phyloP scores from a whole-genome alignment of 345 rosid genomes.

The Salix dunnii region DNA sequence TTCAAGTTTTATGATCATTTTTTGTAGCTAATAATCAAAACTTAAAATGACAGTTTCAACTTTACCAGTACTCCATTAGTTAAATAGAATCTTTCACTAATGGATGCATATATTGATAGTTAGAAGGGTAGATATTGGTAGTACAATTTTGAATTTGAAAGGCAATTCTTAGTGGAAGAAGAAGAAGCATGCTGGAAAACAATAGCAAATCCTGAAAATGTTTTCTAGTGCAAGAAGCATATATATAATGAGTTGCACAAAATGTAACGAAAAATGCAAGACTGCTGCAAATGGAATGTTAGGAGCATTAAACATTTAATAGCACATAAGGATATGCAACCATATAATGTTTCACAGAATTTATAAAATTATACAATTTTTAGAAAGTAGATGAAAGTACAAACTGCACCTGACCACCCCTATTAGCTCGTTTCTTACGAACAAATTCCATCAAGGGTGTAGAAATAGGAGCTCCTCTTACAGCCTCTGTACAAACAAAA shows the following conservation, averaged over 20 bases:
- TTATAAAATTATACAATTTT: neutral
- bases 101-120: neutral
- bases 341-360: neutral
- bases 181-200: neutral
- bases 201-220: neutral
- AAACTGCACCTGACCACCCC: constrained; percentile 22
- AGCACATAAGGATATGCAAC: neutral
- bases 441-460: constrained; percentile 77
- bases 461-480: constrained; percentile 40
- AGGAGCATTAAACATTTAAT: neutral
- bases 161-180: too few relatives aligned
- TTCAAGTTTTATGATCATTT: neutral
- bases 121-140: neutral
- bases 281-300: neutral
- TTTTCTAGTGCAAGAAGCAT: neutral
- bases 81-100: neutral
- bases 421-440: constrained; percentile 57
- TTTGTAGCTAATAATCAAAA: neutral
- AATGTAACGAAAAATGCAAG: neutral
- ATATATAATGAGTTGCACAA: neutral
- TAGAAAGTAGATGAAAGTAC: neutral
- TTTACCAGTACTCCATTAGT: neutral
- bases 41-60: neutral
- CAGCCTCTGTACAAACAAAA: constrained; percentile 32
- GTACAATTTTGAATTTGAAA: neutral